These are phyloP conservation scores for Aspergillus spinulosporus DNA, from an alignment of 2,329 filamentous ascomycete genomes.

Conservation along the genomic window DNA sequence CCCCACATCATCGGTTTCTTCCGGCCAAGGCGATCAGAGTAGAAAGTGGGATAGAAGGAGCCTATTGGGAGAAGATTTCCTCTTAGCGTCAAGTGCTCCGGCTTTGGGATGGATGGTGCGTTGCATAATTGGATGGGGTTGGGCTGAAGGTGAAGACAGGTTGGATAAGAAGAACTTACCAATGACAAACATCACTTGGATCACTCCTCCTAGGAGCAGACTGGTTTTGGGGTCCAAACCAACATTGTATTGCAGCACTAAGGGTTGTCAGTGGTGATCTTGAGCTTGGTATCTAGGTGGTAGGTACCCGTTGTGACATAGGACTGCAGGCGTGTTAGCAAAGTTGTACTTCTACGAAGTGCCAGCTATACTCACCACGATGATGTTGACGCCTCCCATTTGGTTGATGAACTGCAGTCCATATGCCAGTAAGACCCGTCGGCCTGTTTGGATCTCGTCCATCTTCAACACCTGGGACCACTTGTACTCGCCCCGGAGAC, in stretches of 20 bases:
- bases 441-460: slow-evolving; percentile 46
- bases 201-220: slow-evolving; percentile 50
- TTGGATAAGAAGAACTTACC: slow-evolving; percentile 16
- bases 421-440: slow-evolving; percentile 50
- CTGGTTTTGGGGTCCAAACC: slow-evolving; percentile 47
- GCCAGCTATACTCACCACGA: slow-evolving; percentile 39
- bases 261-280: slow-evolving; percentile 1
- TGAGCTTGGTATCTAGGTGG: background rate
- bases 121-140: background rate
- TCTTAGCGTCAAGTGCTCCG: background rate
- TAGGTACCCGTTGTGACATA: slow-evolving; percentile 29
- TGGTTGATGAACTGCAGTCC: slow-evolving; percentile 55
- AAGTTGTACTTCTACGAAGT: too few species aligned
- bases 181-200: slow-evolving; percentile 33
- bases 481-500: slow-evolving; percentile 34
- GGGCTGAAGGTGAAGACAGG: background rate
- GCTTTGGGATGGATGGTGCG: background rate
- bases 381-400: slow-evolving; percentile 50
- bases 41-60: slow-evolving; percentile 48
- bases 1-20: slow-evolving; percentile 42
- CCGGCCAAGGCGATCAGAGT: slow-evolving; percentile 45
- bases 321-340: slow-evolving; percentile 17
- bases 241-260: slow-evolving; percentile 49
- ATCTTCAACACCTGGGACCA: slow-evolving; percentile 46
- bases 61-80: slow-evolving; percentile 25